These are phyloP conservation scores for Senecio squalidus DNA, from an alignment of 140 eudicot species.

Conservation along the genomic window DNA sequence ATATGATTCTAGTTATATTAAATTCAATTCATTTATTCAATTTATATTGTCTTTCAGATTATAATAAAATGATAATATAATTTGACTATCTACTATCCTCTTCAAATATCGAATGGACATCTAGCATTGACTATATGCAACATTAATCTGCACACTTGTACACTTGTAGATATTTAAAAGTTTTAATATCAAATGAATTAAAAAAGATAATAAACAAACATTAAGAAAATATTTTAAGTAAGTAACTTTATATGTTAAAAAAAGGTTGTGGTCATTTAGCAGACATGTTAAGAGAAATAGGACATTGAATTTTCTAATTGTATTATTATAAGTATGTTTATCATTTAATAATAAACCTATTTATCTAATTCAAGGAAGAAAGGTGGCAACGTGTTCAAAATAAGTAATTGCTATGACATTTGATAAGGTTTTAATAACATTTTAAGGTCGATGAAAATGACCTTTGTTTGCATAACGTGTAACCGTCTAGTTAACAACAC, in stretches of 20 bases:
- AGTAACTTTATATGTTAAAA: not conserved
- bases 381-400: slow-evolving; percentile 22
- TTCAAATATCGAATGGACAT: not conserved
- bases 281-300: not conserved
- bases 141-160: slow-evolving; percentile 8
- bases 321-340: too few species aligned
- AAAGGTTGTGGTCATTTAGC: slow-evolving; percentile 3
- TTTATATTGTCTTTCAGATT: too few species aligned
- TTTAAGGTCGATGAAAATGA: slow-evolving; percentile 25
- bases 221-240: not conserved
- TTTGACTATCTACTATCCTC: too few species aligned
- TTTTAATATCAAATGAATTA: not conserved
- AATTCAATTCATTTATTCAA: too few species aligned
- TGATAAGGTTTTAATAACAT: slow-evolving; percentile 3
- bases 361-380: not conserved
- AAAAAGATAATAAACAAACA: not conserved
- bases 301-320: not conserved
- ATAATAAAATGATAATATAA: too few species aligned
- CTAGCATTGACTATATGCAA: not conserved
- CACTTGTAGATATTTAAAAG: not conserved
- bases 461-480: slow-evolving; percentile 6
- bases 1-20: too few species aligned
- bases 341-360: too few species aligned
- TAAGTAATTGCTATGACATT: slow-evolving; percentile 1
- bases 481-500: slow-evolving; percentile 14